phyloP scores from a whole-genome alignment of 768 basidiomycete genomes.

The Pleurotus ostreatus region DNA sequence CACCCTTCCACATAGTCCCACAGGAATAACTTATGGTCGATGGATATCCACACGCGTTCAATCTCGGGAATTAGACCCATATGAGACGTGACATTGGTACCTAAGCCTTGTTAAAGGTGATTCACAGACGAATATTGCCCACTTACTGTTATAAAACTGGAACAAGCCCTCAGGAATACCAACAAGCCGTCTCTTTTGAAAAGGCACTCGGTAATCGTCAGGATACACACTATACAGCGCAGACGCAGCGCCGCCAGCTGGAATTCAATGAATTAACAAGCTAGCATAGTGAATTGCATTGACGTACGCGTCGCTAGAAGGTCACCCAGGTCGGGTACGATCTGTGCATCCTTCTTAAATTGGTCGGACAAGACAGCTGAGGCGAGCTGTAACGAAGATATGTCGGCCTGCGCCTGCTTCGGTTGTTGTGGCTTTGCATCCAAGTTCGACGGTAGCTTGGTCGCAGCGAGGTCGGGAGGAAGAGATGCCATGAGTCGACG shows the following conservation, averaged over 20 bases:
- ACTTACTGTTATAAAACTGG: conserved; percentile 72
- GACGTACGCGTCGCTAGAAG: conserved; percentile 56
- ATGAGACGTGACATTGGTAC: conserved; percentile 65
- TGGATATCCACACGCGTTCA: conserved; percentile 92
- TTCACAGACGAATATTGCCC: background rate
- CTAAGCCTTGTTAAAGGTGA: conserved; percentile 29
- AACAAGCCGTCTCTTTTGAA: conserved; percentile 72
- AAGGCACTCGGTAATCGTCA: conserved; percentile 75
- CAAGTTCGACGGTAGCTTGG: background rate
- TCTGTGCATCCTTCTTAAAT: conserved; percentile 67
- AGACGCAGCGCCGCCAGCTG: conserved; percentile 67
- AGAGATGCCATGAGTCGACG: conserved; percentile 8
- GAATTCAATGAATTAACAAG: background rate
- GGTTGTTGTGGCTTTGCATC: conserved; percentile 12
- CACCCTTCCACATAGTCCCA: conserved; percentile 98
- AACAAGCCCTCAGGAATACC: conserved; percentile 78
- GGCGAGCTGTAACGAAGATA: conserved; percentile 60
- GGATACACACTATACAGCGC: conserved; percentile 75
- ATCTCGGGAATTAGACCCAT: conserved; percentile 93
- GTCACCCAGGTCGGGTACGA: conserved; percentile 74
- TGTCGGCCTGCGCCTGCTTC: conserved; percentile 45
- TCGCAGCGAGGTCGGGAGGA: conserved; percentile 1
- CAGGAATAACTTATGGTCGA: conserved; percentile 89
- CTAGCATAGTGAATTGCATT: background rate
- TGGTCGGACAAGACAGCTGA: conserved; percentile 65